Percentiles rank a stretch among this genome's conserved stretches.
These are phyloP conservation scores for Ophiostoma quercus DNA, from an alignment of 2,329 filamentous ascomycete species.

Conservation along the genomic window DNA sequence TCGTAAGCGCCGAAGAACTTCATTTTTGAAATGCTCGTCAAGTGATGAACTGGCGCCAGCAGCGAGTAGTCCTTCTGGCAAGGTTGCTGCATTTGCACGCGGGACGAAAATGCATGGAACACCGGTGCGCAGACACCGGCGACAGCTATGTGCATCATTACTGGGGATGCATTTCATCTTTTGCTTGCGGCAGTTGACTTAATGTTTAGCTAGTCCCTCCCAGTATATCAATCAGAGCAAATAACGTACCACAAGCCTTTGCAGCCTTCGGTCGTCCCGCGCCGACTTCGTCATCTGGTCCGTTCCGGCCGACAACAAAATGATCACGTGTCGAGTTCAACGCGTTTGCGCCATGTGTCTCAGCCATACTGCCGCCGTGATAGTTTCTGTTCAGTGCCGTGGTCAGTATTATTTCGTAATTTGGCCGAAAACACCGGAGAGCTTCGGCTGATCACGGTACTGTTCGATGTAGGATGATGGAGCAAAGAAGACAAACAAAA, in stretches of 20 bases:
- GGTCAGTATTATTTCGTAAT: constrained; percentile 13
- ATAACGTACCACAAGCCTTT: constrained; percentile 24
- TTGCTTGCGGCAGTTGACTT: constrained; percentile 26
- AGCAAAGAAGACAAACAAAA: background rate
- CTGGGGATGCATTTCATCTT: constrained; percentile 26
- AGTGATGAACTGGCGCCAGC: background rate
- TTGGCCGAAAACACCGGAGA: constrained; percentile 4
- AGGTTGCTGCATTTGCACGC: constrained; percentile 23
- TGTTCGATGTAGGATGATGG: background rate
- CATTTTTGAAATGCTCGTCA: constrained; percentile 18
- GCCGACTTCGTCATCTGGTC: background rate
- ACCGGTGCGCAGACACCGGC: constrained; percentile 22
- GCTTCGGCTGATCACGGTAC: constrained; percentile 1
- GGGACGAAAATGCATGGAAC: constrained; percentile 26
- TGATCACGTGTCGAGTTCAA: background rate
- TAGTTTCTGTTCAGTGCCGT: background rate
- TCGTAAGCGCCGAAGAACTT: constrained; percentile 23
- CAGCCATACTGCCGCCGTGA: background rate
- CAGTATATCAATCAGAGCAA: background rate
- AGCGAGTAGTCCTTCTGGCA: constrained; percentile 17
- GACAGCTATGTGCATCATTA: constrained; percentile 19
- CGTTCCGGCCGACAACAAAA: background rate
- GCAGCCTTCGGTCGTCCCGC: constrained; percentile 20
- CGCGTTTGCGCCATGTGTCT: background rate
- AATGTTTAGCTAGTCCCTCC: background rate